Percentiles rank a stretch among this genome's conserved stretches.
Conservation (phyloP, 441 rosid species). For the Aleurites moluccanus region DNA sequence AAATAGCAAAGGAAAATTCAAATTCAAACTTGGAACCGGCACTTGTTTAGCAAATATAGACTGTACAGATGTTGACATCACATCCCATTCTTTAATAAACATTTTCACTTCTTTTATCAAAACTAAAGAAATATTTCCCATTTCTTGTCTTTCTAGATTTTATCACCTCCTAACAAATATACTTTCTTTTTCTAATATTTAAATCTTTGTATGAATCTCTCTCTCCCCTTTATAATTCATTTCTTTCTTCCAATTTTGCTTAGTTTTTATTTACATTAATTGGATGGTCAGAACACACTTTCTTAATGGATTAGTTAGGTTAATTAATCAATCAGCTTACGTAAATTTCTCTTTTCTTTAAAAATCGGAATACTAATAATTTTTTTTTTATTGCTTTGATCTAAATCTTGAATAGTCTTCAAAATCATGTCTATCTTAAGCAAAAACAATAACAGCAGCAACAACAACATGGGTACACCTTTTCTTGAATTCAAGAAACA, state of each 20-base stretch:
- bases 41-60: not conserved
- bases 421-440: constrained; percentile 48
- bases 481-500: constrained; percentile 78
- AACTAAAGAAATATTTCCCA: not conserved
- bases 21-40: constrained; percentile 17
- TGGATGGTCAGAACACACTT: not conserved
- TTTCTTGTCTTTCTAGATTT: not conserved
- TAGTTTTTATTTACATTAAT: not conserved
- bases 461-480: constrained; percentile 46
- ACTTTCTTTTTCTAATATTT: not conserved
- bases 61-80: not conserved
- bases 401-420: not conserved
- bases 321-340: constrained; percentile 1
- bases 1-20: not conserved
- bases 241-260: not conserved
- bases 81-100: not conserved
- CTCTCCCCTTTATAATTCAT: not conserved
- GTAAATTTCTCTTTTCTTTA: not conserved
- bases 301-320: constrained; percentile 7
- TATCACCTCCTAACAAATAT: not conserved
- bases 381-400: not conserved
- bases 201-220: not conserved
- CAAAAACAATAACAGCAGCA: too few species aligned
- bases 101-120: too few species aligned
- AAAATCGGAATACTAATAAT: not conserved